These are phyloP conservation scores for Raffaelea deltoideospora DNA, from an alignment of 2,329 filamentous ascomycete species.

Conservation along the genomic window DNA sequence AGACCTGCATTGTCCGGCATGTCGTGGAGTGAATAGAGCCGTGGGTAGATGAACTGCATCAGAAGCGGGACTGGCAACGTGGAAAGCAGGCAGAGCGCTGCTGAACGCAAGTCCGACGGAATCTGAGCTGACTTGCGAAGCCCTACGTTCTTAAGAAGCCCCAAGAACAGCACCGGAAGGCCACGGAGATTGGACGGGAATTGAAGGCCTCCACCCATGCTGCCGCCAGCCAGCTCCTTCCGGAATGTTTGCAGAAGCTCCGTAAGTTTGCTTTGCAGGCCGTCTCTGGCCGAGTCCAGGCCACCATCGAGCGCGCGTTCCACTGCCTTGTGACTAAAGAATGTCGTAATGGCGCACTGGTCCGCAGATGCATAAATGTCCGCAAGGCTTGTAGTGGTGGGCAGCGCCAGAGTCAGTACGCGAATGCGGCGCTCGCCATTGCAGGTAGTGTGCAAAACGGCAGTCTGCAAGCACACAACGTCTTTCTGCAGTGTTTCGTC, in stretches of 20 bases:
- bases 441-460: conserved; percentile 92
- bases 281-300: conserved; percentile 79
- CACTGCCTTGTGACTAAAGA: conserved; percentile 95
- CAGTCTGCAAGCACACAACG: conserved; percentile 82
- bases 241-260: conserved; percentile 91
- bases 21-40: conserved; percentile 77
- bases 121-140: conserved; percentile 88
- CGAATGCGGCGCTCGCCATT: conserved; percentile 93
- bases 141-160: conserved; percentile 90
- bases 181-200: conserved; percentile 86
- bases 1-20: conserved; percentile 91
- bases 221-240: conserved; percentile 90
- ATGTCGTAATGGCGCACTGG: conserved; percentile 81
- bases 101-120: conserved; percentile 82
- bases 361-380: conserved; percentile 92
- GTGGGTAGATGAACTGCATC: conserved; percentile 83
- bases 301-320: conserved; percentile 68
- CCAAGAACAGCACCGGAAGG: conserved; percentile 80
- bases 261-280: conserved; percentile 77
- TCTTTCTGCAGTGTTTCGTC: conserved; percentile 88
- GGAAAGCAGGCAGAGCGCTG: conserved; percentile 84
- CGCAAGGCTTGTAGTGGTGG: conserved; percentile 78
- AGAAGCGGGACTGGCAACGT: conserved; percentile 80
- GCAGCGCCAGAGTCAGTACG: conserved; percentile 83
- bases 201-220: conserved; percentile 86